These are phyloP conservation scores for Pythium folliculosum DNA, from an alignment of 352 stramenopile genomes.

Conservation along the genomic window DNA sequence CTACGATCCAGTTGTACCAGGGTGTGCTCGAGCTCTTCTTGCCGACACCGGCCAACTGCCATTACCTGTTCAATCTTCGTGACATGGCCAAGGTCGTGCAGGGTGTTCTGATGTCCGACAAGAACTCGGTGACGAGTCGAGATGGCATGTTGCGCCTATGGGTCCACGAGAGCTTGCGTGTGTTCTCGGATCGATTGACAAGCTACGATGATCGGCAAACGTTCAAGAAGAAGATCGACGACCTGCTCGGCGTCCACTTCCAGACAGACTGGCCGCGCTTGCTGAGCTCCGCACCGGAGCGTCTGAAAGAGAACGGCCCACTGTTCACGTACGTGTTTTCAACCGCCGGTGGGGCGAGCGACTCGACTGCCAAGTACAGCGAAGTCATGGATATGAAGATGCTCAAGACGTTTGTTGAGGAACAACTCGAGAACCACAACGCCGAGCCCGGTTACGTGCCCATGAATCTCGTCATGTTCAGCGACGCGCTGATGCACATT, in stretches of 20 bases:
- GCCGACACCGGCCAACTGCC: constrained; percentile 87
- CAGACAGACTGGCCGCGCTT: constrained; percentile 78
- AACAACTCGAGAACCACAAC: constrained; percentile 92
- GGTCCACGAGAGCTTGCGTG: constrained; percentile 89
- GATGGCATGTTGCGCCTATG: constrained; percentile 85
- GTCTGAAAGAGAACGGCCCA: constrained; percentile 77
- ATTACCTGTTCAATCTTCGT: constrained; percentile 90
- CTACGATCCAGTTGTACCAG: constrained; percentile 89
- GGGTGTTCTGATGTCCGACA: constrained; percentile 75
- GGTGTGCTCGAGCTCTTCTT: constrained; percentile 83
- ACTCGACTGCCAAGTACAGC: constrained; percentile 50
- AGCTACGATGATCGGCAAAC: constrained; percentile 84
- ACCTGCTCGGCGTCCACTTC: constrained; percentile 74
- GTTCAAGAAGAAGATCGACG: constrained; percentile 89
- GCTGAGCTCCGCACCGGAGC: constrained; percentile 54
- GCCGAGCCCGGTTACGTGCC: constrained; percentile 84
- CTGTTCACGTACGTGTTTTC: constrained; percentile 85
- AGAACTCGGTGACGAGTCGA: constrained; percentile 65
- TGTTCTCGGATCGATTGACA: constrained; percentile 92
- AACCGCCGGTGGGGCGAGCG: constrained; percentile 30
- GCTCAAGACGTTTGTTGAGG: constrained; percentile 89
- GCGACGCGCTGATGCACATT: constrained; percentile 90
- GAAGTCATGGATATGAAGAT: constrained; percentile 87
- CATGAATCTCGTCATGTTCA: constrained; percentile 92
- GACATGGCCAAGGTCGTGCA: constrained; percentile 91